Base-by-base conservation (phyloP, 495 filamentous ascomycete genomes). In the Hypoxylon crocopeplum region DNA sequence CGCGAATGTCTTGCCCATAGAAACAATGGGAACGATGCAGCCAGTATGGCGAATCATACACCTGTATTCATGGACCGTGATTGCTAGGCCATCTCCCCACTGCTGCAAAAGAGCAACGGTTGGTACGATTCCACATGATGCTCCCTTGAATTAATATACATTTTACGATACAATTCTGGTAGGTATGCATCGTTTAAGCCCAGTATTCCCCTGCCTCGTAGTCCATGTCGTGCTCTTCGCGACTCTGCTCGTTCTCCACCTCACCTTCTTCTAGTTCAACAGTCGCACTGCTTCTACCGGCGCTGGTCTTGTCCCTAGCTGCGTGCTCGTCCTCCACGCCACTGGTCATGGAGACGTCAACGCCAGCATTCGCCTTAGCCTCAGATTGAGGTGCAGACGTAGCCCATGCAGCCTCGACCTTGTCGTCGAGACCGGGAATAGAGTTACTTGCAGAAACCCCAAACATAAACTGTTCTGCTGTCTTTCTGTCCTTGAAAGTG, bases 401-500 rank as follows among this genome's bases (percentile, higher is more conserved):
- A 32, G 88, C 79, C 94, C 94, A 98, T 11, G 81, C 68, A 17
- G 92, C 74, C 45, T 94, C 86, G 19, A 96, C 78, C 53, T 88
- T 87, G 34, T 90, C 72, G 5, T 76, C 92, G 19, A 96, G 79
- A 12, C 82, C 82, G 1, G 90, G 86, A 47, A 96, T 88, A 39
- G 86, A 79, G 12, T 60, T 68, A 44, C 82, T 84, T 3, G 82
- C 73, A 7, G 75, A 69, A 30, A 81, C 72, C 33, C 82, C 77
- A 70, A 85, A 84, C 77, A 91, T 86, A 70, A 93, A 89, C 67
- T 89, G 89, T 73, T 97, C 93, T 11, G 93, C 94, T 5, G 88
- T 88, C 64, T 88, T 92, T 34, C 94, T 88, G 64, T 98, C 91
- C 61, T 90, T 92, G 71, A 98, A 98, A 1, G 83, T 83, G 48